Evolutionary conservation across 2,329 filamentous ascomycete genomes (phyloP).

Genomic region (Colletotrichum tamarilloi): DNA sequence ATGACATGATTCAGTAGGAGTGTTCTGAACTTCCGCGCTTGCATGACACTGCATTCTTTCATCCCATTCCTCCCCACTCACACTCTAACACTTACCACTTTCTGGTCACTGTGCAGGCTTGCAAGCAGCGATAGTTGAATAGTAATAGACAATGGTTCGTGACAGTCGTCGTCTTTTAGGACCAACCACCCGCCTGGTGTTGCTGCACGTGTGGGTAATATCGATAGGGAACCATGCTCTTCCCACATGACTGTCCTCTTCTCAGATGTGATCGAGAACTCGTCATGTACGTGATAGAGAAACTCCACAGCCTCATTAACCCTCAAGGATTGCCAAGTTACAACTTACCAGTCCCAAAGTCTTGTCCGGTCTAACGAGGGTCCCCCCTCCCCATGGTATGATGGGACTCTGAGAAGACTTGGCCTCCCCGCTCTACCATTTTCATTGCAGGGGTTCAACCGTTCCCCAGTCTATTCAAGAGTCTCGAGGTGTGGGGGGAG

Average conservation of each 20-base stretch:
- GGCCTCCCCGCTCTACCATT: conserved; percentile 2
- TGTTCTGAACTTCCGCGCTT: conserved; percentile 3
- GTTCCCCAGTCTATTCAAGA: neutral
- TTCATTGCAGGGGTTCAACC: conserved; percentile 12
- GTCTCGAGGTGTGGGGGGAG: neutral
- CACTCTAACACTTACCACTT: neutral
- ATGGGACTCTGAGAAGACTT: neutral
- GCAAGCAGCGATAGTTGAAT: neutral
- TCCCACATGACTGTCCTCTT: neutral
- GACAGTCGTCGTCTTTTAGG: neutral
- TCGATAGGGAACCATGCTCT: conserved; percentile 4
- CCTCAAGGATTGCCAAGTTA: neutral
- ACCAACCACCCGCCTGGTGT: conserved; percentile 14
- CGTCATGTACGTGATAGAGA: neutral
- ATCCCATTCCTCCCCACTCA: neutral
- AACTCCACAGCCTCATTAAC: neutral
- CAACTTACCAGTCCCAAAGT: neutral
- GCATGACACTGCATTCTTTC: conserved; percentile 18
- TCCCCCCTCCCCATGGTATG: no score
- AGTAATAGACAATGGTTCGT: neutral
- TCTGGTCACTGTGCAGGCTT: no score
- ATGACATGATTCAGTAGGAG: conserved; percentile 18
- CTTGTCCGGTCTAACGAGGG: neutral
- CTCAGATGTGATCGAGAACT: conserved; percentile 18
- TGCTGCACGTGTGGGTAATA: conserved; percentile 27